These are phyloP conservation scores for Chlorophyllum brunneum DNA, from an alignment of 768 basidiomycete species.

Conservation along the genomic window DNA sequence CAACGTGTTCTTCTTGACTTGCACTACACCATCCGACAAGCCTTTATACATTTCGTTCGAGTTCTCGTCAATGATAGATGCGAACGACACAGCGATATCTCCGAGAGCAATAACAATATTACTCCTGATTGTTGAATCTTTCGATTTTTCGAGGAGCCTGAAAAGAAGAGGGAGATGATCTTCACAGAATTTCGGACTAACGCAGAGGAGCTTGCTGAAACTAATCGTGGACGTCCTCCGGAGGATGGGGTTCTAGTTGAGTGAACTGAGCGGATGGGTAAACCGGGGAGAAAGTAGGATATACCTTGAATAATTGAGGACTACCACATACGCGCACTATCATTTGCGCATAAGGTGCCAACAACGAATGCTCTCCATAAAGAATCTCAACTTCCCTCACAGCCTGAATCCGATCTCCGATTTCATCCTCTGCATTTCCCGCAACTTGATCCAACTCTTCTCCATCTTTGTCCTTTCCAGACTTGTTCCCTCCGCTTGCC, in stretches of 20 bases:
- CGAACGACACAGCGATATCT: slow-evolving; percentile 98
- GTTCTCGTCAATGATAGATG: slow-evolving; percentile 95
- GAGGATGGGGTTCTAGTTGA: slow-evolving; percentile 72
- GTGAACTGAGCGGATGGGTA: not conserved
- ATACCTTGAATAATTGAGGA: slow-evolving; percentile 87
- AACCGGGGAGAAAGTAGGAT: slow-evolving; percentile 14
- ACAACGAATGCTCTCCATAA: slow-evolving; percentile 75
- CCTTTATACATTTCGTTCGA: slow-evolving; percentile 94
- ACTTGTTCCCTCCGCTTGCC: slow-evolving; percentile 27
- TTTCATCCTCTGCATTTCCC: slow-evolving; percentile 97
- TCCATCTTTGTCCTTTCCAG: slow-evolving; percentile 55
- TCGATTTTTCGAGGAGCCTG: slow-evolving; percentile 89
- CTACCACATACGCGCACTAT: slow-evolving; percentile 87
- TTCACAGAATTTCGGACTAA: slow-evolving; percentile 93
- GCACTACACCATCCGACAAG: slow-evolving; percentile 77
- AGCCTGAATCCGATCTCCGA: slow-evolving; percentile 84
- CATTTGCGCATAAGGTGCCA: slow-evolving; percentile 87
- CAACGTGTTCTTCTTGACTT: slow-evolving; percentile 98
- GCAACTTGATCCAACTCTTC: slow-evolving; percentile 97
- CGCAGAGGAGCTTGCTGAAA: slow-evolving; percentile 95
- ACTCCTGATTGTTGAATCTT: slow-evolving; percentile 84
- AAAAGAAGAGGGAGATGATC: slow-evolving; percentile 84
- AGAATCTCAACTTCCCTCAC: slow-evolving; percentile 86
- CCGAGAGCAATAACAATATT: slow-evolving; percentile 98
- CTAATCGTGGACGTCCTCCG: slow-evolving; percentile 85